A percentile compares a stretch with the other conserved stretches of the same genome.
phyloP scores from a whole-genome alignment of 163 green algal species.

The Chloromonas sp. region DNA sequence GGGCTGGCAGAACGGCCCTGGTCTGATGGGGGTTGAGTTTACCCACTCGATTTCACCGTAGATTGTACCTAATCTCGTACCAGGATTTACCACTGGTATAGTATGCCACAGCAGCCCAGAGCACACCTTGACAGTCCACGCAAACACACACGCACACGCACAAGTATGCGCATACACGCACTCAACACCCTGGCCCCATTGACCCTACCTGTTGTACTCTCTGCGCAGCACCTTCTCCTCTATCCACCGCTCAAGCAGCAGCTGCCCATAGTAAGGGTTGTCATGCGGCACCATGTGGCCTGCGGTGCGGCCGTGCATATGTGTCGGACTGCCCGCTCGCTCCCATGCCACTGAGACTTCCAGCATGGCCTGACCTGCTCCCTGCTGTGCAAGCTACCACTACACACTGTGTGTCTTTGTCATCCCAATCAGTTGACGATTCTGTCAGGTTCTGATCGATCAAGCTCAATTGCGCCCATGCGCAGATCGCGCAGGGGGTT shows the following conservation, averaged over 20 bases:
- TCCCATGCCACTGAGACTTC: background rate
- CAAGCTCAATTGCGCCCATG: background rate
- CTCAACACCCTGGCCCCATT: too few relatives aligned
- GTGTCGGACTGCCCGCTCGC: background rate
- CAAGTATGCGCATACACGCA: too few relatives aligned
- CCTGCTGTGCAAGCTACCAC: background rate
- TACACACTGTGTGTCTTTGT: background rate
- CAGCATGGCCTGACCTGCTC: background rate
- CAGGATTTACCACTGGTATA: too few relatives aligned
- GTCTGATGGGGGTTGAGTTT: too few relatives aligned
- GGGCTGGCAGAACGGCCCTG: too few relatives aligned
- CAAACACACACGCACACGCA: too few relatives aligned
- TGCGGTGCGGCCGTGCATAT: background rate
- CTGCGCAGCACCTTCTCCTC: constrained; percentile 16
- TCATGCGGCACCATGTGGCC: constrained; percentile 31
- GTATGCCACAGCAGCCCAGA: too few relatives aligned
- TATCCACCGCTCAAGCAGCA: constrained; percentile 35
- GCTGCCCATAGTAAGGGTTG: constrained; percentile 31
- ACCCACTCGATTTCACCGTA: too few relatives aligned
- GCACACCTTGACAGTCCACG: too few relatives aligned
- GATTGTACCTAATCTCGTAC: too few relatives aligned
- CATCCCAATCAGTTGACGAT: background rate
- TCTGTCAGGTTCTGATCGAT: background rate
- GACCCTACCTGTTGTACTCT: constrained; percentile 15
- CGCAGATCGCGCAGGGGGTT: background rate